These are phyloP conservation scores for Neurospora tetraspora DNA, from an alignment of 495 filamentous ascomycete genomes.

Conservation along the genomic window DNA sequence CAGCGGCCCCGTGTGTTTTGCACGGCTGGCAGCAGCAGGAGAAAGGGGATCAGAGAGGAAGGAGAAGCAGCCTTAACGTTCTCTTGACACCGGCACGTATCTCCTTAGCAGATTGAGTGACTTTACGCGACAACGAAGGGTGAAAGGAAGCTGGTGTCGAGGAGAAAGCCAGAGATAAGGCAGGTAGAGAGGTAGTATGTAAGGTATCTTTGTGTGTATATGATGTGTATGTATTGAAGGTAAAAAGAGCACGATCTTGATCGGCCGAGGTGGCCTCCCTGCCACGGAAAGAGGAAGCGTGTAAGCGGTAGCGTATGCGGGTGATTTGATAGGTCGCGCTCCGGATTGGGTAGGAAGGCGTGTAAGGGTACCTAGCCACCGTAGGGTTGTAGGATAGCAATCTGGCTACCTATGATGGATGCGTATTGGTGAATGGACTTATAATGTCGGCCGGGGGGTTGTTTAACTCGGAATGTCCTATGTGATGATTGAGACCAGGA, in stretches of 20 bases:
- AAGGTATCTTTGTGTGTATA: not conserved
- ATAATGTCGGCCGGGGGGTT: not conserved
- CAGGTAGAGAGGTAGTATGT: not conserved
- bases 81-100: not conserved
- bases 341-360: not conserved
- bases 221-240: not conserved
- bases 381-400: not conserved
- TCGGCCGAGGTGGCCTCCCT: not conserved
- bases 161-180: not conserved
- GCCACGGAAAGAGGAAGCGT: not conserved
- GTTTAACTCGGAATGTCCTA: conserved; percentile 19
- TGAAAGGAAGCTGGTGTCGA: not conserved
- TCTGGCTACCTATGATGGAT: not conserved
- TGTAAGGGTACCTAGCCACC: not conserved
- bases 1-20: not conserved
- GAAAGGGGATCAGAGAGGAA: not conserved
- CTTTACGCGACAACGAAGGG: not conserved
- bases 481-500: conserved; percentile 40
- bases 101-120: not conserved
- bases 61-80: not conserved
- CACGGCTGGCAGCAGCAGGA: not conserved
- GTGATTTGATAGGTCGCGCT: not conserved
- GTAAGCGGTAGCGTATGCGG: not conserved
- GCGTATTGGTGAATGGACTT: conserved; percentile 7
- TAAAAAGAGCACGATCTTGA: not conserved